Percentiles rank a stretch among this genome's conserved stretches.
Conservation (phyloP, 306 rosid species). For the Fagus sylvatica region DNA sequence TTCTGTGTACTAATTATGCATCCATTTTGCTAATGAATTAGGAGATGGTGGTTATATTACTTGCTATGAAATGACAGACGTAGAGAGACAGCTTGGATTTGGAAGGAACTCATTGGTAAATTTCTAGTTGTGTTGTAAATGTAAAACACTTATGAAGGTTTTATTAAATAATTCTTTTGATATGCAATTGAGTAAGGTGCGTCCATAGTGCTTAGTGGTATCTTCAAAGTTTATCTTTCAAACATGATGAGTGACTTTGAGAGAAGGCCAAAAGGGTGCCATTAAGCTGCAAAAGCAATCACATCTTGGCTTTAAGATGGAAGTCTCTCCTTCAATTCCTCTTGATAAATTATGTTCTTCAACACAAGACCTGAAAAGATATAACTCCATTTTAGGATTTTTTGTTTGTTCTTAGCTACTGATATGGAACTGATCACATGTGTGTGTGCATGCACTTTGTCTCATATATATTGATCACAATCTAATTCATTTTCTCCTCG, state of each 20-base stretch:
- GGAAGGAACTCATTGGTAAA: constrained; percentile 85
- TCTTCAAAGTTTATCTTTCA: background rate
- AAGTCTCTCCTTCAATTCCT: background rate
- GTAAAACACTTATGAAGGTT: constrained; percentile 12
- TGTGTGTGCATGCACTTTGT: background rate
- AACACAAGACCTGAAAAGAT: background rate
- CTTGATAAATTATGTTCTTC: background rate
- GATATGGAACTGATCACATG: background rate
- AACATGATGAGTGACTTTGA: background rate
- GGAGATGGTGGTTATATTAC: constrained; percentile 76
- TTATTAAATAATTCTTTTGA: background rate
- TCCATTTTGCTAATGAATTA: constrained; percentile 34
- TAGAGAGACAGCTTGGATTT: constrained; percentile 68
- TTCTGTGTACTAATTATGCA: constrained; percentile 16
- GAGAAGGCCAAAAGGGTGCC: background rate
- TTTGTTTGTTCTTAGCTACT: background rate
- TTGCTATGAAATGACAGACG: constrained; percentile 78
- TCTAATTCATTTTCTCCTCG: background rate
- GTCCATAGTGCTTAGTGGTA: background rate
- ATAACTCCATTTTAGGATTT: background rate
- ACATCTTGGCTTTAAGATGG: background rate
- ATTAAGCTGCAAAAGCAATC: background rate
- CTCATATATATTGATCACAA: background rate
- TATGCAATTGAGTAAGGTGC: constrained; percentile 18
- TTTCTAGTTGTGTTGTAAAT: constrained; percentile 19